Evolutionary conservation across 371 early-diverging fungal species (phyloP), one percentile per base, ranked within the genome.

Genomic region (Lichtheimia hyalospora): DNA sequence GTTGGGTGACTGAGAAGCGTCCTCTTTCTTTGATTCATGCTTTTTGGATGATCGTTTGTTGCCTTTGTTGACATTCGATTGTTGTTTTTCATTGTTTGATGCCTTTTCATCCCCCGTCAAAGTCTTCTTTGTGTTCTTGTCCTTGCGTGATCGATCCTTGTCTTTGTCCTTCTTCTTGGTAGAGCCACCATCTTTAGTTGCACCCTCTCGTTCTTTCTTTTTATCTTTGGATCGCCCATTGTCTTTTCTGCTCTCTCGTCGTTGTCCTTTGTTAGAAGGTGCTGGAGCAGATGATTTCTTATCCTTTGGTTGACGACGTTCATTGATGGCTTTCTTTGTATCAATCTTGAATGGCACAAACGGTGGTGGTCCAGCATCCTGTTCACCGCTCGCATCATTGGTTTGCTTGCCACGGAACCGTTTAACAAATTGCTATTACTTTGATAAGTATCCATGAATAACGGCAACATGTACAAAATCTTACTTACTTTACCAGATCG

Each of bases 331-430:
- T 14, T 27, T 25, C 16, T 60, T 49, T 25, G 18, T 55, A 24
- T 50, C 48, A 49, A 75, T 41, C 55, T 78, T 78, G 34, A 71
- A 78, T 6, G 75, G 75, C 8, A 78, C 66, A 68, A 78, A 78
- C 8, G 70, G 66, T 14, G 79, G 79, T 7, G 79, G 79, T 0
- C 73, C 71, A 48, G 60, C 64, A 24, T 58, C 46, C 0, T 57
- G 50, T 13, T 55, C 52, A 23, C 52, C 55, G 3, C 43, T 58
- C 39, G 63, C 59, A 10, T 20, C 54, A 14, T 52, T 42, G 18
- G 50, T 59, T 24, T 66, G 53, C 40, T 54, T 57, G 46, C 55
- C 61, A 34, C 25, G 41, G 14, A 61, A 63, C 20, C 77, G 63
- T 23, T 58, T 70, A 7, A 78, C 65, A 42, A 73, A 78, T 75